Evolutionary conservation across 2,329 filamentous ascomycete genomes (phyloP), one percentile per base, ranked within the genome.

Genomic region (Verticillium zaregamsianum): DNA sequence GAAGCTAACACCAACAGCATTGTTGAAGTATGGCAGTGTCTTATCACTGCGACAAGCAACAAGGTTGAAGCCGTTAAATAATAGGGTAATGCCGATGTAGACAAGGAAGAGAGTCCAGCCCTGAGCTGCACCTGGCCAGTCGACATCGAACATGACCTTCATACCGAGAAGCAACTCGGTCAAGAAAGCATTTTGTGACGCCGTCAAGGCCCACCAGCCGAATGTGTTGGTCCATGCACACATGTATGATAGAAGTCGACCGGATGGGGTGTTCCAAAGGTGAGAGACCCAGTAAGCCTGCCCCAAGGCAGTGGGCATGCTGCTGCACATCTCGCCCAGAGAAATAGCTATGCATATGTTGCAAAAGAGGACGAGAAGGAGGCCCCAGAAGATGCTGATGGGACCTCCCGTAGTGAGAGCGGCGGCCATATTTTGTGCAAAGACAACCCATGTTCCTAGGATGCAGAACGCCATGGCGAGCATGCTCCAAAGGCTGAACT

Each of bases 121-220:
- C 9, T 71, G 68, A 9, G 72, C 70, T 5, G 71, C 73, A 0
- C 77, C 79, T 3, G 72, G 63, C 82, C 80, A 86, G 17, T 79
- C 72, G 0, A 75, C 75, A 32, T 79, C 73, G 65, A 84, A 85
- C 70, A 86, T 76, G 25, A 80, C 71, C 70, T 84, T 84, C 76
- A 86, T 82, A 25, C 80, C 79, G 6, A 86, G 73, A 61, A 85
- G 73, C 58, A 86, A 84, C 65, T 84, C 77, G 3, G 81, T 80
- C 82, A 86, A 85, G 67, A 86, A 86, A 14, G 82, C 83, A 28
- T 81, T 76, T 63, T 84, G 80, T 1, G 81, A 85, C 0, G 83
- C 84, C 0, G 80, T 81, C 62, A 31, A 80, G 69, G 5, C 72
- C 74, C 0, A 77, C 73, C 5, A 80, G 76, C 78, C 78, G 80